Evolutionary conservation across 2,329 filamentous ascomycete genomes (phyloP).

Genomic region (Diaporthe nobilis): DNA sequence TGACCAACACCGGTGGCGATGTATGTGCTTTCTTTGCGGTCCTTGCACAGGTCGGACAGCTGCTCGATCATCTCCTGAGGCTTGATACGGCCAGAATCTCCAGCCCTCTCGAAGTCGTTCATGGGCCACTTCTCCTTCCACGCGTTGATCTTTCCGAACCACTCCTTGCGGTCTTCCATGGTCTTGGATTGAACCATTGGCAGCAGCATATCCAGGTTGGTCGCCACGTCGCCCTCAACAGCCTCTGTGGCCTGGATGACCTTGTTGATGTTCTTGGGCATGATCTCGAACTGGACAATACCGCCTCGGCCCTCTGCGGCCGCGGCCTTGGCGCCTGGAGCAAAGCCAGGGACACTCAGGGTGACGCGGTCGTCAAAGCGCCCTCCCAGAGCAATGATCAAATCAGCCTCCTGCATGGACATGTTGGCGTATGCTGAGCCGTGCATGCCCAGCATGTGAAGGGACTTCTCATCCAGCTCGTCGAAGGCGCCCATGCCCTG

Average conservation of each 20-base stretch:
- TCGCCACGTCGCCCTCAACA: constrained; percentile 90
- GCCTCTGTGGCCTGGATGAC: constrained; percentile 97
- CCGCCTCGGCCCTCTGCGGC: constrained; percentile 89
- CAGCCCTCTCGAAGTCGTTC: constrained; percentile 82
- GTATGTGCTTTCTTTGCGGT: constrained; percentile 86
- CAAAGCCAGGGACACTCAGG: constrained; percentile 84
- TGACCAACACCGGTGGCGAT: constrained; percentile 96
- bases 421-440: constrained; percentile 97
- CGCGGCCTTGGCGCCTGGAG: constrained; percentile 87
- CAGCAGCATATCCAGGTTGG: constrained; percentile 82
- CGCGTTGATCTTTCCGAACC: constrained; percentile 89
- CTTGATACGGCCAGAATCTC: constrained; percentile 86
- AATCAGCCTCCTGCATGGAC: constrained; percentile 96
- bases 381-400: constrained; percentile 93
- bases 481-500: constrained; percentile 94
- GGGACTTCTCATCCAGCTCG: constrained; percentile 91
- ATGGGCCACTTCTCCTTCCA: constrained; percentile 97
- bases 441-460: constrained; percentile 99
- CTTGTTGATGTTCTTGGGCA: constrained; percentile 99
- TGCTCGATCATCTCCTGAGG: constrained; percentile 94
- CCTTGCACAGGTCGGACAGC: constrained; percentile 84
- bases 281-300: constrained; percentile 97
- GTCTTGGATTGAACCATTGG: constrained; percentile 76
- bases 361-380: constrained; percentile 98
- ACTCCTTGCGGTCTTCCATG: constrained; percentile 79